Conservation (phyloP, 805 yeast genomes). For the Metschnikowia dekortorum region DNA sequence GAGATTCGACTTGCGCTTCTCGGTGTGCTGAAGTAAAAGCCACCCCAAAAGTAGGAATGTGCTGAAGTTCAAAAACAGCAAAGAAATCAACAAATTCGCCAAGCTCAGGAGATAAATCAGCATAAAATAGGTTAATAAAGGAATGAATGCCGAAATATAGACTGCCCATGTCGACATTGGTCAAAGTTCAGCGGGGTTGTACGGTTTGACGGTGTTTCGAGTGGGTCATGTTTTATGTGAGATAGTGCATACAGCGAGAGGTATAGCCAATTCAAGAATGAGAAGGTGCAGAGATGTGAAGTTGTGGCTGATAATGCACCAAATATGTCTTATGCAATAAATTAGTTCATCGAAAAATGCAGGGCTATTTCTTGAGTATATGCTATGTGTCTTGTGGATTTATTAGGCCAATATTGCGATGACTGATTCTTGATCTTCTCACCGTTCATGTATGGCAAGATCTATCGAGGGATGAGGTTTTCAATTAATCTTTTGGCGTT, state of each 20-base stretch:
- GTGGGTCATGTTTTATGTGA: neutral
- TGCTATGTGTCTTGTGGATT: neutral
- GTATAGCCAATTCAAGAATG: neutral
- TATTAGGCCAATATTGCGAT: neutral
- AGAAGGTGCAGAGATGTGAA: neutral
- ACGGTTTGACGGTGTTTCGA: neutral
- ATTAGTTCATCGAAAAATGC: too few species aligned
- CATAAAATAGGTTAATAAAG: neutral
- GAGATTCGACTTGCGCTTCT: neutral
- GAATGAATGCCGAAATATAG: neutral
- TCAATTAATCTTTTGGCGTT: neutral
- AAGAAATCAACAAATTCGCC: neutral
- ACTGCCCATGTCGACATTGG: slow-evolving; percentile 3
- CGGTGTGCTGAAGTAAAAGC: neutral
- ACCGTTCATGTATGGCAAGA: neutral
- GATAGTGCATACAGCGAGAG: slow-evolving; percentile 1
- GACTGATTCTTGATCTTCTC: neutral
- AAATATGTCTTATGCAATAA: too few species aligned
- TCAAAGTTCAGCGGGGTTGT: neutral
- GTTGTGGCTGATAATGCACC: too few species aligned
- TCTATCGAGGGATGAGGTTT: neutral
- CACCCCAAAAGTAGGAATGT: neutral
- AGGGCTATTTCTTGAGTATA: neutral
- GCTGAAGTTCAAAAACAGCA: neutral
- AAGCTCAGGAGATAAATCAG: neutral